Evolutionary conservation across 176 grass and related monocot species (phyloP), one percentile per base, ranked within the genome.

Genomic region (Chloris gayana): DNA sequence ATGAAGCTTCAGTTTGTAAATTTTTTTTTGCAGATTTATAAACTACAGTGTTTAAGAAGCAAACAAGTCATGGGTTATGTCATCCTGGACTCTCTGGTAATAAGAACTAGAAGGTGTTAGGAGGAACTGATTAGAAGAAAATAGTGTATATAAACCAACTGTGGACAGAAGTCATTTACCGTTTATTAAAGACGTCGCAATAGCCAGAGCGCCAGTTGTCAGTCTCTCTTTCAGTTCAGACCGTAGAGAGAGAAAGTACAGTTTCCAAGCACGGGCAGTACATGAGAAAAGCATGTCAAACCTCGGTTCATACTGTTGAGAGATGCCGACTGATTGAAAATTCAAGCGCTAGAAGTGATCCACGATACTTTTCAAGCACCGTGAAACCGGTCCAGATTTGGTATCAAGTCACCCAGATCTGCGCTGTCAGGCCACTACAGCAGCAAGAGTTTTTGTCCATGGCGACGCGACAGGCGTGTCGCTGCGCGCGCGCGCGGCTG

Each of bases 391-490:
- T 38, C 50, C 14, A 9, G 31, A 65, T 53, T 39, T 9, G 30
- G 10, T 44, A 54, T 56, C 27, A 29, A 38, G 41, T n/a, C 50
- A 10, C 44, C 45, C 2, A 5, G 39, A 19, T 45, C 75, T 2
- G 27, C n/a, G 59, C 27, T 34, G 37, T 3, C 73, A 26, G 38
- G 42, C 39, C 25, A 14, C 25, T 46, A 31, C 21, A 33, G 19
- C 14, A 46, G 61, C 71, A 50, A 3, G n/a, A 38, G n/a, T 51
- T 31, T 49, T 13, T 47, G 41, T 57, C 84, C 70, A 74, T 38
- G 60, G 34, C 77, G 46, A n/a, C 4, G 69, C 76, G 68, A 77
- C 64, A 30, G 21, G 21, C 53, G 0, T 17, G n/a, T 19, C 74
- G 38, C 57, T 30, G 56, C n/a, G n/a, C n/a, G 56, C 41, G 25